A percentile compares a stretch with the other conserved stretches of the same genome.
These are phyloP conservation scores for Pseudogymnoascus sp. DNA, from an alignment of 2,329 filamentous ascomycete species.

Conservation along the genomic window DNA sequence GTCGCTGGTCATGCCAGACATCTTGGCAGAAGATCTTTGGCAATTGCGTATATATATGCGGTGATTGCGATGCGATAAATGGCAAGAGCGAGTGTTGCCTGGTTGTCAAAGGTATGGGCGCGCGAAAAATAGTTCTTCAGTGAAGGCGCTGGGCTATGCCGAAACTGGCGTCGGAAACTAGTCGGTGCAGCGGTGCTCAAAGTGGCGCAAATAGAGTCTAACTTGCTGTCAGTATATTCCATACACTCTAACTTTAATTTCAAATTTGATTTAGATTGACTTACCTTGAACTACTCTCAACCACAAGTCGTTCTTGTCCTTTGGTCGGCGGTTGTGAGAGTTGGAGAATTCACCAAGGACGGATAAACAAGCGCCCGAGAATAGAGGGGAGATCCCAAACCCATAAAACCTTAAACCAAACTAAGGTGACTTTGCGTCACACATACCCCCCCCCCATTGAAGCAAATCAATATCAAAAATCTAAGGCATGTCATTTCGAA, in stretches of 20 bases:
- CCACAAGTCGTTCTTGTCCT: background rate
- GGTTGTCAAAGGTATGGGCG: background rate
- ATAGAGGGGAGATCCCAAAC: conserved; percentile 7
- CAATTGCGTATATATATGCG: background rate
- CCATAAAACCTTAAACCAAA: conserved; percentile 3
- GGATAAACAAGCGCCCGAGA: conserved; percentile 7
- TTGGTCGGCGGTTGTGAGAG: background rate
- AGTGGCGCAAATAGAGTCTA: background rate
- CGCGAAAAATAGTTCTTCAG: conserved; percentile 1
- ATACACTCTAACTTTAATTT: background rate
- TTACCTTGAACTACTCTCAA: background rate
- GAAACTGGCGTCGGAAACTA: background rate
- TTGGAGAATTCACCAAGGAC: conserved; percentile 3
- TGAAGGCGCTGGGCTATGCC: background rate
- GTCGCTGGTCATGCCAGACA: conserved; percentile 54
- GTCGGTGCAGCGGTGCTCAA: background rate
- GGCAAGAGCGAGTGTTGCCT: background rate
- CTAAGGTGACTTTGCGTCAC: conserved; percentile 4
- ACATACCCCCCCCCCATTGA: background rate
- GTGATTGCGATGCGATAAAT: background rate
- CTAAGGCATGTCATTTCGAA: conserved; percentile 56
- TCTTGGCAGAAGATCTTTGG: background rate
- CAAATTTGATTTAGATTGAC: background rate
- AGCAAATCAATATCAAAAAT: background rate
- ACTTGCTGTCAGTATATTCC: background rate